Evolutionary conservation across 495 filamentous ascomycete species (phyloP).

Genomic region (Choiromyces venosus): DNA sequence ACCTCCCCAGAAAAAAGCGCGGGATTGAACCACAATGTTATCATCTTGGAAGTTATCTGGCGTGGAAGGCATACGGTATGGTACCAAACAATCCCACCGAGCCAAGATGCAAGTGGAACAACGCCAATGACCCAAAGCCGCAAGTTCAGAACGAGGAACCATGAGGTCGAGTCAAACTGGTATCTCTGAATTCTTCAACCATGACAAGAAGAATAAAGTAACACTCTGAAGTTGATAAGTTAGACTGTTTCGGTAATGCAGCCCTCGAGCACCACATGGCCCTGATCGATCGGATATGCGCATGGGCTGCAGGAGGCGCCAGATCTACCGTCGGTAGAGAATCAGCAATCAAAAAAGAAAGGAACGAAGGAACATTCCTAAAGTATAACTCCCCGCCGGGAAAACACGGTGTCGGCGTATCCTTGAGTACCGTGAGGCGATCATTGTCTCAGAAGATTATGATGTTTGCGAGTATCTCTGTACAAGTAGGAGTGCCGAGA

Average conservation of each 20-base stretch:
- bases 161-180: background rate
- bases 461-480: background rate
- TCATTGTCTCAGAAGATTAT: background rate
- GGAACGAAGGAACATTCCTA: background rate
- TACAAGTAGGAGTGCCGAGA: background rate
- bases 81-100: background rate
- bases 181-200: background rate
- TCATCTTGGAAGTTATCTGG: background rate
- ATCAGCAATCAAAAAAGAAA: background rate
- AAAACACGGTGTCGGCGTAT: background rate
- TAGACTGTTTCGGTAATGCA: background rate
- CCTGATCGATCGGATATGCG: background rate
- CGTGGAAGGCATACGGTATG: background rate
- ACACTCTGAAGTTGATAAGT: background rate
- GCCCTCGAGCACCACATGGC: background rate
- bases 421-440: background rate
- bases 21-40: background rate
- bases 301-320: background rate
- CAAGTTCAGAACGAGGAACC: background rate
- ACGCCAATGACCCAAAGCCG: background rate
- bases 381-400: background rate
- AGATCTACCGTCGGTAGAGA: background rate
- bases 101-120: background rate
- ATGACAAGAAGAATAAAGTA: background rate
- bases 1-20: background rate